Conservation (phyloP, 495 filamentous ascomycete species). For the Xylaria nigripes region DNA sequence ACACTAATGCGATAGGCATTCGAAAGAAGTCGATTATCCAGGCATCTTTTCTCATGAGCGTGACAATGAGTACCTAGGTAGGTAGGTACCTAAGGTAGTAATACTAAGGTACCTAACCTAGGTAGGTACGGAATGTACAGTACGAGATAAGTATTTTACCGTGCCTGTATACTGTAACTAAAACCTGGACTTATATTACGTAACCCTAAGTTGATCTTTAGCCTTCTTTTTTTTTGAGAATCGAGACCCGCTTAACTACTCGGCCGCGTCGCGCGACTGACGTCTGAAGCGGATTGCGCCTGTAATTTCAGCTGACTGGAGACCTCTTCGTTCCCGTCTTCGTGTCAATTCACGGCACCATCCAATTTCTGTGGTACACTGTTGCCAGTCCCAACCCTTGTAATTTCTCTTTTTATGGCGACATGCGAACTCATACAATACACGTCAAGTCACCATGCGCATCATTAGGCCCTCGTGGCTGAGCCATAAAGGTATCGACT, state of each 20-base stretch:
- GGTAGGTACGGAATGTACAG: too few species aligned
- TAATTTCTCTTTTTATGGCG: conserved; percentile 8
- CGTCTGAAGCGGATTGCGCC: conserved; percentile 6
- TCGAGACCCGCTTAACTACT: conserved; percentile 1
- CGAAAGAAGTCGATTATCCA: too few species aligned
- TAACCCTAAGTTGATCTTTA: too few species aligned
- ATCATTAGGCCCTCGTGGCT: conserved; percentile 93
- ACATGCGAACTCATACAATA: conserved; percentile 24
- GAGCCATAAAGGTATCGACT: conserved; percentile 66
- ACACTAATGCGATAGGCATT: too few species aligned
- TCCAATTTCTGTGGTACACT: neutral
- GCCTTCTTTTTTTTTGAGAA: too few species aligned
- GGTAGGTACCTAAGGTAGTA: too few species aligned
- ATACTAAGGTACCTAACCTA: too few species aligned
- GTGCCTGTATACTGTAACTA: too few species aligned
- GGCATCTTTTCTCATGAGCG: too few species aligned
- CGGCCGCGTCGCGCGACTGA: conserved; percentile 27
- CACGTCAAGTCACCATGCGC: conserved; percentile 49
- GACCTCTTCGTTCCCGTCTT: conserved; percentile 5
- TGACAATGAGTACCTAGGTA: too few species aligned
- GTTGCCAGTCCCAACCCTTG: neutral
- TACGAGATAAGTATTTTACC: too few species aligned
- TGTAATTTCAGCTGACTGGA: neutral
- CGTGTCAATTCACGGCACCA: neutral
- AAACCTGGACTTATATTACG: too few species aligned